phyloP scores from a whole-genome alignment of 805 yeast genomes.

The Starmerella vaccinii region DNA sequence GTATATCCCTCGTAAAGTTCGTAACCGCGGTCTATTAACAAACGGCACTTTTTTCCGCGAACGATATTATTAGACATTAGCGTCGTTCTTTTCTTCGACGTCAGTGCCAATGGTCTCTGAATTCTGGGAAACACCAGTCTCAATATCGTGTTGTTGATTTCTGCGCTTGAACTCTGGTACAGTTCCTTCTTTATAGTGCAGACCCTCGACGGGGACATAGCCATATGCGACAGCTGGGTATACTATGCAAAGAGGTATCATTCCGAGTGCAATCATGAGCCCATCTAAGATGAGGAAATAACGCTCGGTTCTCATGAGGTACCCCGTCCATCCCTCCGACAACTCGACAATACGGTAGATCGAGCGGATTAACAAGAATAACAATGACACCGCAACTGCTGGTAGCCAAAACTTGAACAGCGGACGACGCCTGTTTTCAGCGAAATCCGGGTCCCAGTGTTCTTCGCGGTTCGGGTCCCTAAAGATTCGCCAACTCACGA shows the following conservation, averaged over 20 bases:
- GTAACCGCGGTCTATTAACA: not conserved
- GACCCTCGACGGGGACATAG: slow-evolving; percentile 24
- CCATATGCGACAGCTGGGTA: slow-evolving; percentile 58
- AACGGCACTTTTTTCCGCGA: not conserved
- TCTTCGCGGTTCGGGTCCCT: slow-evolving; percentile 2
- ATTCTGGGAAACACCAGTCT: not conserved
- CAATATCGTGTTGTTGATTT: not conserved
- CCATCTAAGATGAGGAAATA: slow-evolving; percentile 54
- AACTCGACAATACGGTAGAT: slow-evolving; percentile 65
- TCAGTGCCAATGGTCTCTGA: not conserved
- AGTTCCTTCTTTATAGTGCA: slow-evolving; percentile 16
- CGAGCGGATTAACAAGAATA: slow-evolving; percentile 55
- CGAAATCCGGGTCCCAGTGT: slow-evolving; percentile 20
- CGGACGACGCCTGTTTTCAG: slow-evolving; percentile 17
- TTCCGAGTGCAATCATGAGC: slow-evolving; percentile 47
- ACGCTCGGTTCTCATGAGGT: slow-evolving; percentile 48
- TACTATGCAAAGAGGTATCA: slow-evolving; percentile 39
- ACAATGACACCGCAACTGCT: slow-evolving; percentile 33
- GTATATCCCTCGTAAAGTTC: not conserved
- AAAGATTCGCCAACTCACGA: slow-evolving; percentile 30
- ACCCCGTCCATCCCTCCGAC: slow-evolving; percentile 61
- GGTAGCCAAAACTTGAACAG: slow-evolving; percentile 25
- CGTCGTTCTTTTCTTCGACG: not conserved
- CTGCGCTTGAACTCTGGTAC: not conserved
- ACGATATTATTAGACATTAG: not conserved